Percentiles rank a stretch among this genome's conserved stretches.
phyloP scores from a whole-genome alignment of 1,284 basidiomycete species.

The Ceratobasidium theobromae region DNA sequence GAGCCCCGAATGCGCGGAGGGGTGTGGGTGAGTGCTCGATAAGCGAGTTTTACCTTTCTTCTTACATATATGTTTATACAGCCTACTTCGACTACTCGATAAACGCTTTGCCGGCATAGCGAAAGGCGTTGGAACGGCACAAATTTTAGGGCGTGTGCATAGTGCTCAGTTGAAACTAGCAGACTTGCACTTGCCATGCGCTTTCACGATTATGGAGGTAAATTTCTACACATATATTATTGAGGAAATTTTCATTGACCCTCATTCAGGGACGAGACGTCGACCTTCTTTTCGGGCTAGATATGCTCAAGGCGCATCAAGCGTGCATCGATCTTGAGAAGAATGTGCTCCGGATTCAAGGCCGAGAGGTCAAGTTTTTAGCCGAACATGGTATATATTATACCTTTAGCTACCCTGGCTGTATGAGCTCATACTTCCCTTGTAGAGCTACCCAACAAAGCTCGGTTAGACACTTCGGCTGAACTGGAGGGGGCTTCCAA shows the following conservation, averaged over 20 bases:
- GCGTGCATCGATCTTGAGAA: conserved; percentile 92
- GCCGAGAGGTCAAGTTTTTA: conserved; percentile 82
- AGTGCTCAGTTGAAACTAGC: conserved; percentile 89
- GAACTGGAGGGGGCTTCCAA: conserved; percentile 29
- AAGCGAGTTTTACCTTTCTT: not conserved
- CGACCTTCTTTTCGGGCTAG: conserved; percentile 91
- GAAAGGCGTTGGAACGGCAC: conserved; percentile 92
- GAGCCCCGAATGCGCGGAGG: conserved; percentile 92
- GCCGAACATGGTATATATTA: conserved; percentile 76
- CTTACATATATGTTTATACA: conserved; percentile 40
- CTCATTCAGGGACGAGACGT: conserved; percentile 74
- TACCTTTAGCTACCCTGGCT: not conserved
- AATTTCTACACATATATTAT: conserved; percentile 32
- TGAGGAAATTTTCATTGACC: not conserved
- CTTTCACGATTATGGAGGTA: conserved; percentile 95
- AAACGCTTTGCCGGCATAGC: conserved; percentile 87
- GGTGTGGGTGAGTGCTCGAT: conserved; percentile 68
- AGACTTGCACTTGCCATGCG: conserved; percentile 81
- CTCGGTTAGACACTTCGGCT: conserved; percentile 45
- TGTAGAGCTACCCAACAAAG: conserved; percentile 69
- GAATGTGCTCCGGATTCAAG: conserved; percentile 85
- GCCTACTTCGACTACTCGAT: conserved; percentile 92
- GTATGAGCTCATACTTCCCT: not conserved
- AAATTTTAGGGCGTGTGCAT: conserved; percentile 93
- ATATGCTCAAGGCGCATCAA: conserved; percentile 98